Evolutionary conservation across 208 protist genomes (phyloP).

Genomic region (Trichomonas vaginalis): DNA sequence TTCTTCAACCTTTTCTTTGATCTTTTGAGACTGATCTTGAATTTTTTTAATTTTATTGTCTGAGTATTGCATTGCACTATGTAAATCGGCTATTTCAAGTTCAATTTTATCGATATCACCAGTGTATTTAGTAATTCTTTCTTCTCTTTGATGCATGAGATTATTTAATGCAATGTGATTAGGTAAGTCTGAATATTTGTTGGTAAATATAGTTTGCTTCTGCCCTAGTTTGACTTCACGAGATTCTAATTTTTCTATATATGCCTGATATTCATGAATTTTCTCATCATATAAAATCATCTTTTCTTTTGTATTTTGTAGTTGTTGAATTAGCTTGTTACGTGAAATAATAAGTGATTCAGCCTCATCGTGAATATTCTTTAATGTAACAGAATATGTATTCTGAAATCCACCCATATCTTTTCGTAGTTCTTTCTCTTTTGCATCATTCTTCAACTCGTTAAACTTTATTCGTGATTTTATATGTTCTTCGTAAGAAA

Average conservation of each 20-base stretch:
- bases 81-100: not conserved
- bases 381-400: not conserved
- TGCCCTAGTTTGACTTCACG: not conserved
- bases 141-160: not conserved
- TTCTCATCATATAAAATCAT: not conserved
- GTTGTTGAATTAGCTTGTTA: not conserved
- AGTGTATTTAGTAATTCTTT: not conserved
- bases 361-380: not conserved
- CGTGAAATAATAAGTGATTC: not conserved
- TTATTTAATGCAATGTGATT: not conserved
- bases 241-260: not conserved
- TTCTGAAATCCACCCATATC: not conserved
- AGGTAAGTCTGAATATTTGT: not conserved
- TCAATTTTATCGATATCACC: not conserved
- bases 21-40: not conserved
- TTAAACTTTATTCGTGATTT: not conserved
- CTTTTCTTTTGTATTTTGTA: not conserved
- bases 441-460: not conserved
- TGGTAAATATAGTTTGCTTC: not conserved
- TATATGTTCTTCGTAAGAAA: not conserved
- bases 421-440: not conserved
- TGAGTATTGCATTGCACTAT: not conserved
- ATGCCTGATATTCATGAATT: not conserved
- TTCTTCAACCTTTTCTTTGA: not conserved
- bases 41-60: not conserved